Percentiles rank a stretch among this genome's conserved stretches.
Conservation (phyloP, 148 eudicot species). For the Rhododendron ovatum region DNA sequence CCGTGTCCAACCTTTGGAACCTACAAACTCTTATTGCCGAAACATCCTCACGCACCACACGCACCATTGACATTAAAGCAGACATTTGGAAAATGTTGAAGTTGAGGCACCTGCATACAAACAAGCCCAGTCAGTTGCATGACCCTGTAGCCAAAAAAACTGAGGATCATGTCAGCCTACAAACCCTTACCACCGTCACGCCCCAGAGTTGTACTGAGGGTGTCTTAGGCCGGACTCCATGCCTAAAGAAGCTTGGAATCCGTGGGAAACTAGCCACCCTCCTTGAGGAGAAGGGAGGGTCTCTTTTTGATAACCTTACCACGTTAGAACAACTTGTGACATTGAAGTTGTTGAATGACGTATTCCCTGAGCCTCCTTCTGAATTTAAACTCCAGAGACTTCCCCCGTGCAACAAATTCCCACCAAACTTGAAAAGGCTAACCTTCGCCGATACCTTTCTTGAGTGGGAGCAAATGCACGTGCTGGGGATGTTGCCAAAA, state of each 20-base stretch:
- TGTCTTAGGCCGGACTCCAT: neutral
- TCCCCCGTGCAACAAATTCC: constrained; percentile 27
- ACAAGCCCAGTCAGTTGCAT: constrained; percentile 16
- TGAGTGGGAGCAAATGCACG: too few relatives aligned
- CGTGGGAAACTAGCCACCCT: neutral
- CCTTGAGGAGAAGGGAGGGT: constrained; percentile 2
- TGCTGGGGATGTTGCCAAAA: too few relatives aligned
- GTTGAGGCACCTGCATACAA: constrained; percentile 31
- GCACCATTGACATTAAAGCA: constrained; percentile 22
- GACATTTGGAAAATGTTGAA: constrained; percentile 38
- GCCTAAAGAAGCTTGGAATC: neutral
- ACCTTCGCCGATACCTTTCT: too few relatives aligned
- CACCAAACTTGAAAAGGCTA: constrained; percentile 20
- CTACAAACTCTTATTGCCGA: constrained; percentile 29
- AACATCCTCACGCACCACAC: neutral
- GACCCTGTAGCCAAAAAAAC: constrained; percentile 10
- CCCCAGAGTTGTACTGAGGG: neutral
- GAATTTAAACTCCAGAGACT: constrained; percentile 9
- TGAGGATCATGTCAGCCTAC: neutral
- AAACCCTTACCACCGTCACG: neutral
- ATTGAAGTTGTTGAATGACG: constrained; percentile 18
- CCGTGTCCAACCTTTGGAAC: constrained; percentile 27
- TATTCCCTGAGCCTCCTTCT: constrained; percentile 11
- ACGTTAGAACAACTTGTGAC: constrained; percentile 14
- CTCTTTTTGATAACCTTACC: constrained; percentile 13